These are phyloP conservation scores for Hordeum vulgare DNA, from an alignment of 176 grass and related monocot species.

Conservation along the genomic window MorexV3_pseudomolecules_assembly NC_058520.1:128657478-128657977, in stretches of 20 bases:
- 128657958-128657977: conserved; percentile 1
- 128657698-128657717: background rate
- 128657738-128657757: conserved; percentile 82
- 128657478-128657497: background rate
- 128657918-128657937: conserved; percentile 50
- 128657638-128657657: conserved; percentile 55
- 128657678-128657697: background rate
- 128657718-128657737: conserved; percentile 39
- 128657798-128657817: conserved; percentile 47
- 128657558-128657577: conserved; percentile 64
- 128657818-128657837: background rate
- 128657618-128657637: conserved; percentile 68
- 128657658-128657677: background rate
- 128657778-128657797: conserved; percentile 75
- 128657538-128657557: conserved; percentile 44
- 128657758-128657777: conserved; percentile 54
- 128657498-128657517: conserved; percentile 29
- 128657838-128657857: background rate
- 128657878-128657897: conserved; percentile 58
- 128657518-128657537: conserved; percentile 49
- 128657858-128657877: background rate
- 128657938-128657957: background rate
- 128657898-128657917: conserved; percentile 82
- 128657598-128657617: conserved; percentile 84
- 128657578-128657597: conserved; percentile 77